Evolutionary conservation across 2,329 filamentous ascomycete genomes (phyloP).

Genomic region (Dactylellina cionopaga): DNA sequence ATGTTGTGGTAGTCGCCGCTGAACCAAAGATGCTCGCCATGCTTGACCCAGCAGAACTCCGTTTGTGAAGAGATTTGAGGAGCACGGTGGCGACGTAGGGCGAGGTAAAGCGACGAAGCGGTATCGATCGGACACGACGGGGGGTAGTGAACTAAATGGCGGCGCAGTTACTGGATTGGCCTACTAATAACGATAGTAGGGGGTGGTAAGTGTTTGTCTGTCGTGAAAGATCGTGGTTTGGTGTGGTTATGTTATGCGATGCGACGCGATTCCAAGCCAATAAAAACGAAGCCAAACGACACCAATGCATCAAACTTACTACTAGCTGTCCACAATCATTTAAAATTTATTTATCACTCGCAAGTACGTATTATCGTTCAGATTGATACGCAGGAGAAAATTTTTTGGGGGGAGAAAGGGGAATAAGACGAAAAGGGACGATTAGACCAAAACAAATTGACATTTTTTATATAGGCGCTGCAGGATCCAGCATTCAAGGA

Average conservation of each 20-base stretch:
- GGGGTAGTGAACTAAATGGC: background rate
- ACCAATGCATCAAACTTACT: too few relatives aligned
- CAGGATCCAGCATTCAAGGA: constrained; percentile 11
- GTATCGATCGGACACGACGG: background rate
- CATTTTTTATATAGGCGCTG: constrained; percentile 7
- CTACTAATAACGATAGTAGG: background rate
- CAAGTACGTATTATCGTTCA: too few relatives aligned
- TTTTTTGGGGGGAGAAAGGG: too few relatives aligned
- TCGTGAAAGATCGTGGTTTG: constrained; percentile 18
- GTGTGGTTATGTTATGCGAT: constrained; percentile 17
- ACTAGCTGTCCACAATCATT: too few relatives aligned
- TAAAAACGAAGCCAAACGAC: constrained; percentile 8
- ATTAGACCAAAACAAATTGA: too few relatives aligned
- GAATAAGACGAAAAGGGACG: too few relatives aligned
- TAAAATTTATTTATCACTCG: too few relatives aligned
- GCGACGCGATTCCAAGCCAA: constrained; percentile 13
- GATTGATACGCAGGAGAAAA: too few relatives aligned
- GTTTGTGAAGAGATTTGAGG: constrained; percentile 50
- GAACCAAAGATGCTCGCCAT: constrained; percentile 65
- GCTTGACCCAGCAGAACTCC: constrained; percentile 42
- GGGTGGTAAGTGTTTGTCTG: background rate
- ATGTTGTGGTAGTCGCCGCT: constrained; percentile 60
- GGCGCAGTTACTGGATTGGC: background rate
- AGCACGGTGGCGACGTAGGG: constrained; percentile 34
- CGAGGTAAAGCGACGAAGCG: background rate